Base-by-base conservation (phyloP, 2,329 filamentous ascomycete genomes). In the Fusarium euwallaceae region DNA sequence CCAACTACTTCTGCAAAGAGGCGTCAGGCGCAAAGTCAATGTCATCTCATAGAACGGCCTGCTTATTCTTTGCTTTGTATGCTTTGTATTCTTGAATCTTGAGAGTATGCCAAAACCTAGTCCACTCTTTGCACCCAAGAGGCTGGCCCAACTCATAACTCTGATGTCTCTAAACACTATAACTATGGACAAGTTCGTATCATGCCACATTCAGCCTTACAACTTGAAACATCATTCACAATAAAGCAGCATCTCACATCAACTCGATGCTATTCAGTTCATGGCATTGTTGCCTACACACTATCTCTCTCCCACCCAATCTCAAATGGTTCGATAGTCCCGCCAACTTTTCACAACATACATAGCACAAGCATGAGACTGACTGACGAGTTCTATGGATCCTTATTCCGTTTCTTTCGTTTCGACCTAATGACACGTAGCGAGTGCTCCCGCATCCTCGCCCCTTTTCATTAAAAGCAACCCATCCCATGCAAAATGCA, bases 401-500 rank as follows among this genome's bases (percentile, higher is more conserved):
- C 76, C 74, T 76, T 71, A 77, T 79, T 79, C 79, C 78, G 73
- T 76, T 34, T 34, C 32, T 76, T 34, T 34, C 32, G 32, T 34
- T 80, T 80, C 79, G 72, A 74, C 78, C 78, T 81, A 79, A 72
- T 79, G 79, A 80, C 74, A 78, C 78, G 79, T 78, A 77, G 75
- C 76, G 79, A 80, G 77, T 78, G 78, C 79, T 79, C 77, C 78
- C 74, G 79, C 79, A 80, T 80, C 78, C 75, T 81, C 79, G 79
- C 75, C 75, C 76, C 76, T 76, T 79, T 79, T 79, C 78, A 78
- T 79, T 79, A 81, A 80, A 81, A 81, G 78, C 78, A 78, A 79
- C 79, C 79, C 77, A 79, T 81, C 78, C 78, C 79, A 81, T 80
- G 79, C 79, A 80, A 80, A 79, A 79, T 80, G 78, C 78, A 80